phyloP scores from a whole-genome alignment of 306 rosid genomes.

The Cucurbita maxima region DNA sequence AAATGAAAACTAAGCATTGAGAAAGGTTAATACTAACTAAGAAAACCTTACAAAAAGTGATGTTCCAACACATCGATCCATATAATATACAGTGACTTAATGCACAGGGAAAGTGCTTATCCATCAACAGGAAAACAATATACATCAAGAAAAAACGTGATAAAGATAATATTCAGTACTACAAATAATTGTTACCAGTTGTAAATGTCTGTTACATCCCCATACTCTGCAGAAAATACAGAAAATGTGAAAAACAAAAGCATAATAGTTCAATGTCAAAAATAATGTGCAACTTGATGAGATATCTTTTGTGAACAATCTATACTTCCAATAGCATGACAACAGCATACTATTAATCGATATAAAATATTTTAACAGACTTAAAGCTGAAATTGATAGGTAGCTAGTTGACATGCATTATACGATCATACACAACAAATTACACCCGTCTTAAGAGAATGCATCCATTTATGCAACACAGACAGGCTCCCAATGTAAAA shows the following conservation, averaged over 20 bases:
- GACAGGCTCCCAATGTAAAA: neutral
- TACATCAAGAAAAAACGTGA: neutral
- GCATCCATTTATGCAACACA: neutral
- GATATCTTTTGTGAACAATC: neutral
- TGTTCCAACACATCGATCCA: neutral
- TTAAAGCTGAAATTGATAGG: neutral
- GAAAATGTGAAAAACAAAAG: neutral
- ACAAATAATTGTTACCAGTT: constrained; percentile 47
- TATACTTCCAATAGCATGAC: neutral
- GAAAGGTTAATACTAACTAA: neutral
- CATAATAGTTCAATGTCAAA: neutral
- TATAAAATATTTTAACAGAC: neutral
- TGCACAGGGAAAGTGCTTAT: neutral
- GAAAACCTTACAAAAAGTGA: neutral
- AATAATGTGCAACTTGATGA: neutral
- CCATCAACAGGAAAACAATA: neutral
- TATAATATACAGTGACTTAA: neutral
- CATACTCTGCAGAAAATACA: constrained; percentile 54
- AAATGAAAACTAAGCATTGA: neutral
- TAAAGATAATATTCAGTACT: neutral
- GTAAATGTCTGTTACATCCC: constrained; percentile 85
- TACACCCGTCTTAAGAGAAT: neutral
- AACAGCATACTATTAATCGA: neutral
- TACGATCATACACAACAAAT: neutral
- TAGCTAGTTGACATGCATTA: neutral